phyloP scores from a whole-genome alignment of 768 basidiomycete species.

The Chiua virens region DNA sequence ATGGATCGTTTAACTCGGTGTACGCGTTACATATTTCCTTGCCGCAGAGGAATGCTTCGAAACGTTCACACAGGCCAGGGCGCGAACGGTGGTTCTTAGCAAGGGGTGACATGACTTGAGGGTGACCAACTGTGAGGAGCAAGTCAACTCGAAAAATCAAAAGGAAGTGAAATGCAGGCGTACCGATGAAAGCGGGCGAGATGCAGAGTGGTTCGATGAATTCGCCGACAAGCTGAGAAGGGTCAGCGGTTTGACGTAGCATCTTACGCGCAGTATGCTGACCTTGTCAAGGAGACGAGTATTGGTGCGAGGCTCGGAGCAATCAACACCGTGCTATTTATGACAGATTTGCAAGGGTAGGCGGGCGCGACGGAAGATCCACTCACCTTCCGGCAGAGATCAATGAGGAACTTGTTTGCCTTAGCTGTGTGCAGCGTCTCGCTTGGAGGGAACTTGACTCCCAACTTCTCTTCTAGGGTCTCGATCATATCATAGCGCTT shows the following conservation, averaged over 20 bases:
- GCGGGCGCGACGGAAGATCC: neutral
- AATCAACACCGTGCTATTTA: slow-evolving; percentile 93
- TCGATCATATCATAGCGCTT: slow-evolving; percentile 98
- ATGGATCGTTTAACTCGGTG: slow-evolving; percentile 99
- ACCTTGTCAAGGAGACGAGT: slow-evolving; percentile 95
- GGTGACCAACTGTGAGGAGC: slow-evolving; percentile 76
- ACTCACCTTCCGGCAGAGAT: slow-evolving; percentile 77
- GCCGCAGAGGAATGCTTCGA: slow-evolving; percentile 97
- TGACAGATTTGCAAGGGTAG: neutral
- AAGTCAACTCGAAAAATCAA: neutral
- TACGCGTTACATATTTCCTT: slow-evolving; percentile 99
- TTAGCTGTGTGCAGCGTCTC: slow-evolving; percentile 85
- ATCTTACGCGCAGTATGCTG: neutral
- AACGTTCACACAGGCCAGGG: slow-evolving; percentile 96
- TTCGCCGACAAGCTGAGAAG: slow-evolving; percentile 85
- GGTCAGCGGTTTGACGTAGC: neutral
- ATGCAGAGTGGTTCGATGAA: slow-evolving; percentile 97
- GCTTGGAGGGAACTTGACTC: slow-evolving; percentile 89
- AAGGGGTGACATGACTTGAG: slow-evolving; percentile 99
- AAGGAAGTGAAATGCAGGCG: slow-evolving; percentile 5
- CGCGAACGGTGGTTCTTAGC: slow-evolving; percentile 99
- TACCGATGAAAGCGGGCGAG: slow-evolving; percentile 93
- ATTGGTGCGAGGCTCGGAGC: slow-evolving; percentile 93
- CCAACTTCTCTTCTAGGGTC: slow-evolving; percentile 92
- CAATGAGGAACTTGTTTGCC: slow-evolving; percentile 85